Base-by-base conservation (phyloP, 2,329 filamentous ascomycete genomes). In the Colletotrichum sp. region DNA sequence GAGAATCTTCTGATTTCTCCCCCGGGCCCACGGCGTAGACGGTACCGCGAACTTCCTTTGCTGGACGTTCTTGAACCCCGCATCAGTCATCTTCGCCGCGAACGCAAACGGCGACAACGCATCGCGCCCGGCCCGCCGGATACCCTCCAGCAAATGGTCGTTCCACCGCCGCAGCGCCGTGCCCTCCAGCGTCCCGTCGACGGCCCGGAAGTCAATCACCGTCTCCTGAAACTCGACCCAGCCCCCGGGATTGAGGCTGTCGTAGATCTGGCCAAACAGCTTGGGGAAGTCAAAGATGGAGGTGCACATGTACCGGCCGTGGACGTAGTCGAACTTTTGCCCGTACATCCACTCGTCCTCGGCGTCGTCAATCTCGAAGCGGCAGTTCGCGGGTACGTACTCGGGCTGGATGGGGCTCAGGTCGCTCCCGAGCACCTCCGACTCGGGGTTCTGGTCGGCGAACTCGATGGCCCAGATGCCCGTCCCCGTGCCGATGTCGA, bases 181-280 rank as follows among this genome's bases (percentile, higher is more conserved):
- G 39, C 80, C 82, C 68, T 85, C 82, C 80, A 81, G 80, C 10
- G 82, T 79, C 82, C 85, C 84, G 81, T 82, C 84, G 82, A 91
- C 88, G 75, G 92, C 95, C 78, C 92, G 94, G 77, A 95, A 90
- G 75, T 95, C 91, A 83, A 95, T 86, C 85, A 95, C 92, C 77
- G 95, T 86, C 80, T 86, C 84, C 83, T 93, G 94, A 78, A 87
- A 88, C 79, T 86, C 84, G 36, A 85, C 75, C 78, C 81, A 83
- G 2, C 83, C 84, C 1, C 84, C 84, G 0, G 83, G 83, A 67
- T 84, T 84, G 6, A 85, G 79, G 67, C 81, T 86, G 75, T 86
- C 81, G 75, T 85, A 88, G 15, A 86, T 80, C 65, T 83, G 81
- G 7, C 66, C 28, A 69, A 84, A 84, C 64, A 86, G 83, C 6